Conservation (phyloP, 805 yeast genomes). For the Zygosaccharomyces bailii region DNA sequence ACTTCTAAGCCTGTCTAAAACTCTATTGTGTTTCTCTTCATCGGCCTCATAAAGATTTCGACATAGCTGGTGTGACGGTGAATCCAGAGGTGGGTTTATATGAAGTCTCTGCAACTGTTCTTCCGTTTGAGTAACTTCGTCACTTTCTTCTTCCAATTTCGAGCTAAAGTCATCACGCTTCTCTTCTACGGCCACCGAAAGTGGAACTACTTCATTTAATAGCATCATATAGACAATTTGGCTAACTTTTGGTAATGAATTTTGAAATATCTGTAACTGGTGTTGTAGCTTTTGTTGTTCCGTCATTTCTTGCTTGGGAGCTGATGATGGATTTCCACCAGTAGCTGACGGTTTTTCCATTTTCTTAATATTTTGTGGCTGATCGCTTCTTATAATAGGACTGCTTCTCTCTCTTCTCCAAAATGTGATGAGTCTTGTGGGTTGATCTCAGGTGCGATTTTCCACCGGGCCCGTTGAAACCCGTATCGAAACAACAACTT, state of each 20-base stretch:
- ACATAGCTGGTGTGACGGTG: slow-evolving; percentile 29
- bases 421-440: not conserved
- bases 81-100: slow-evolving; percentile 21
- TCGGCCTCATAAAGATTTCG: slow-evolving; percentile 33
- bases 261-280: slow-evolving; percentile 32
- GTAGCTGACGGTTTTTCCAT: slow-evolving; percentile 8
- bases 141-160: slow-evolving; percentile 11
- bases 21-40: slow-evolving; percentile 44
- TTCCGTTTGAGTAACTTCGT: slow-evolving; percentile 11
- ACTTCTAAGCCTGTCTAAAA: slow-evolving; percentile 56
- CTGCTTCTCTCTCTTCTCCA: not conserved
- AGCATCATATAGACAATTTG: slow-evolving; percentile 57
- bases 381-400: not conserved
- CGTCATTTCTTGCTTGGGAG: slow-evolving; percentile 14
- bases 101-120: slow-evolving; percentile 12
- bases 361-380: not conserved
- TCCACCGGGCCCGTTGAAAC: not conserved
- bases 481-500: not conserved
- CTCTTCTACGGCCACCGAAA: slow-evolving; percentile 60
- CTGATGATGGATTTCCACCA: slow-evolving; percentile 1
- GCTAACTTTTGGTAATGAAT: slow-evolving; percentile 45
- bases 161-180: slow-evolving; percentile 29
- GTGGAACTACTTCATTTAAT: slow-evolving; percentile 73
- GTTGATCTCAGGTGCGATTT: not conserved
- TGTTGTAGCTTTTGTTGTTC: slow-evolving; percentile 28